Evolutionary conservation across 23 red algal species (phyloP), one percentile per base, ranked within the genome.

Genomic region (Gracilaria caudata): DNA sequence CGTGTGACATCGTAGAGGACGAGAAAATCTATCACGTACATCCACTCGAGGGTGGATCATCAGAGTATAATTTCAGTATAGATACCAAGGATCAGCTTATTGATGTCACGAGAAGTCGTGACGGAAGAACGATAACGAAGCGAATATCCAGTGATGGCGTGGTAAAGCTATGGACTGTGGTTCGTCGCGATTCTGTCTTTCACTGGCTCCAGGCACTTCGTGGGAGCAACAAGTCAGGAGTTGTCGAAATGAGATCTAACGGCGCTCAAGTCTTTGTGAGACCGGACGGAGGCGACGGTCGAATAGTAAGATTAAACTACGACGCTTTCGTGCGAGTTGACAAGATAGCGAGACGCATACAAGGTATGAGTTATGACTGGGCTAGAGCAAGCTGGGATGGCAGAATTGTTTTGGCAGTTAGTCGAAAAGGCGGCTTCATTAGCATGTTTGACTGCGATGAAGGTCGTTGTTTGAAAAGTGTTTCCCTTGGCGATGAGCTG

Each of bases 361-460:
- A 75, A 47, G 43, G 70, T 75, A 46, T 49, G 37, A 49, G 39
- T 43, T 75, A 39, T 25, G 70, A 75, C 38, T 75, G 70, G 70
- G 70, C 70, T 7, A 43, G 70, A 25, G 70, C 70, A 6, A 75
- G 70, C 33, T 75, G 70, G 70, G 70, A 75, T 49, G 70, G 70
- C 21, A 43, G 70, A 43, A 4, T 75, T 46, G 70, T 75, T 20
- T 10, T 75, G 35, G 70, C 70, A 29, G 70, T 75, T n/a, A 49
- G 70, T 49, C 70, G 70, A 7, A 75, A 49, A 46, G 43, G 70
- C 28, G 70, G 70, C 11, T 75, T 75, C 25, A 43, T 75, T 29
- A 75, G 70, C 24, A 75, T 75, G 35, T 75, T 75, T 29, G 70
- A 75, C 70, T 75, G 70, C 40, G 70, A 75, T 29, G 70, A 75